These are phyloP conservation scores for Solanum aculeatissimum DNA, from an alignment of 305 asterid genomes.

Conservation along the genomic window DNA sequence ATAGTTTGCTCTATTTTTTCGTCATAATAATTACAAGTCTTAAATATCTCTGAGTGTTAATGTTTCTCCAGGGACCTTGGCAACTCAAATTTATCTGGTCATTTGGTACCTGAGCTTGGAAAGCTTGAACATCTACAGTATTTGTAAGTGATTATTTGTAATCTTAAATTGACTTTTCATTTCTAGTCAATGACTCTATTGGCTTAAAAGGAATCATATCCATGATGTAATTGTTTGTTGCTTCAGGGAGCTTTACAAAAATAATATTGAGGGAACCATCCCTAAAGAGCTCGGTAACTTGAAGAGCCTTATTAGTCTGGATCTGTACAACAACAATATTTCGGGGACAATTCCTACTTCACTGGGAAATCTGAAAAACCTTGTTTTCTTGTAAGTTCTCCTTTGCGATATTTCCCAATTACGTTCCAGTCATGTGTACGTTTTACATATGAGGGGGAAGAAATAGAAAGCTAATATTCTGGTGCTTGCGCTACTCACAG, in stretches of 20 bases:
- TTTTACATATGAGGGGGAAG: background rate
- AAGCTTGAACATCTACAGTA: constrained; percentile 87
- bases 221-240: background rate
- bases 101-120: constrained; percentile 84
- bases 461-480: background rate
- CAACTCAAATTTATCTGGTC: constrained; percentile 82
- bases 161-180: background rate
- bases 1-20: background rate
- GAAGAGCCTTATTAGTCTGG: constrained; percentile 89
- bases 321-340: constrained; percentile 80
- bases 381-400: constrained; percentile 72
- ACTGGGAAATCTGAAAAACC: constrained; percentile 68
- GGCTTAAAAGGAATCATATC: background rate
- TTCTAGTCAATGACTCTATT: background rate
- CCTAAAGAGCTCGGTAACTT: constrained; percentile 83
- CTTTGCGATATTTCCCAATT: background rate
- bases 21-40: background rate
- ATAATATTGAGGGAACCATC: constrained; percentile 68
- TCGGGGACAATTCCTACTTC: constrained; percentile 66
- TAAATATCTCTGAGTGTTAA: background rate
- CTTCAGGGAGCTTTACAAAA: constrained; percentile 84
- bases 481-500: background rate
- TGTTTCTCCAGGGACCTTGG: constrained; percentile 76
- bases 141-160: constrained; percentile 41
- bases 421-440: background rate